Base-by-base conservation (phyloP, 116 monocot species). In the Cymodocea nodosa region DNA sequence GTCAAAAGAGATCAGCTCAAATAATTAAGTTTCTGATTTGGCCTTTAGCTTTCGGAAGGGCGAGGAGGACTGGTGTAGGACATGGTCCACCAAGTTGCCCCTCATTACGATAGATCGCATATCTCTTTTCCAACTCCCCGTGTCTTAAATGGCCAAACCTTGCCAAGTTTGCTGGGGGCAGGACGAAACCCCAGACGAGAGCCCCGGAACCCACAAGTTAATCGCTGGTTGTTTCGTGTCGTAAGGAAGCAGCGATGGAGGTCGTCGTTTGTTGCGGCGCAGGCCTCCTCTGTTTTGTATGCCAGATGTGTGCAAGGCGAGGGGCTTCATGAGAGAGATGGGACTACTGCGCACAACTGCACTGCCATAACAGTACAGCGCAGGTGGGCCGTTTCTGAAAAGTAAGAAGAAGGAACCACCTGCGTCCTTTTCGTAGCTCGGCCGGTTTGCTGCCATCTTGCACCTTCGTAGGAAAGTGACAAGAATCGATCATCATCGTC, bases 401-500 rank as follows among this genome's bases (percentile, higher is more conserved):
- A n/a, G n/a, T 7, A 4, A 23, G 30, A 1, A 36, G 35, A 62
- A 62, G 23, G 22, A 44, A 44, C 13, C 16, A 35, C 24, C n/a
- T 61, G 61, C 35, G 15, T 61, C n/a, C 15, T 37, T 36, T 17
- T n/a, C 54, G 4, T 61, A 37, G 61, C 35, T 37, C 37, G 36
- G 61, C 61, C 36, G 61, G 61, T 61, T n/a, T 61, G 35, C 61
- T 61, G 35, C 61, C 61, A 61, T 61, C 36, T 60, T 60, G 60
- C 60, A 25, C 11, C 36, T 36, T 60, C 36, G 15, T 0, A 35
- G 61, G 36, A 61, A 39, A 61, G 61, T 61, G 61, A 61, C 61
- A 61, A 61, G n/a, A 60, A 60, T 6, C 16, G 17, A 60, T 60
- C 60, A 60, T 60, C 61, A 61, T 35, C 17, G 13, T 30, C 30